A percentile compares a stretch with the other conserved stretches of the same genome.
Evolutionary conservation across 805 yeast genomes (phyloP).

Genomic region (Debaryomyces prosopidis): DNA sequence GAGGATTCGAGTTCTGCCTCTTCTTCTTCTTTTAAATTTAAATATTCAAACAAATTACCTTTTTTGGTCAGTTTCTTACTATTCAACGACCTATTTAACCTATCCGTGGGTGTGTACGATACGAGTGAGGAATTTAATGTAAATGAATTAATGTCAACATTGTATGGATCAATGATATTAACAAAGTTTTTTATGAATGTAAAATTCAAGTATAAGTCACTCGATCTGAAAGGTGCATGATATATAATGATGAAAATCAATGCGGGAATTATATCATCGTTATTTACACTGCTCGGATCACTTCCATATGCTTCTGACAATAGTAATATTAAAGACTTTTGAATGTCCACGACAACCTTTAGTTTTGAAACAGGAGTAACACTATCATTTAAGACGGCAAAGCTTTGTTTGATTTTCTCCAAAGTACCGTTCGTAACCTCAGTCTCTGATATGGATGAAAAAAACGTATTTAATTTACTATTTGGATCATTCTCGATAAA

Average conservation of each 20-base stretch:
- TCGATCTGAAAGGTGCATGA: slow-evolving; percentile 18
- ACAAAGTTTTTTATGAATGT: slow-evolving; percentile 37
- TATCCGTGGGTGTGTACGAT: slow-evolving; percentile 21
- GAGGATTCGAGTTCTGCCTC: slow-evolving; percentile 6
- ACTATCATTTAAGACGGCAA: slow-evolving; percentile 15
- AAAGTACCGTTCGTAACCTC: slow-evolving; percentile 8
- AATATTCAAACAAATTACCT: slow-evolving; percentile 27
- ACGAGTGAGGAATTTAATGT: slow-evolving; percentile 8
- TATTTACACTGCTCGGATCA: slow-evolving; percentile 28
- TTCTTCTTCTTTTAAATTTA: slow-evolving; percentile 25
- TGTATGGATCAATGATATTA: slow-evolving; percentile 32
- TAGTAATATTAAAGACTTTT: slow-evolving; percentile 26
- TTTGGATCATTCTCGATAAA: slow-evolving; percentile 26
- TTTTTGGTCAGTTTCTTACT: slow-evolving; percentile 13
- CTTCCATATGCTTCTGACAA: slow-evolving; percentile 16
- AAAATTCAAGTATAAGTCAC: slow-evolving; percentile 37
- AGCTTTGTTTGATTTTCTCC: slow-evolving; percentile 15
- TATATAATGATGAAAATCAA: slow-evolving; percentile 37
- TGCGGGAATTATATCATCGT: slow-evolving; percentile 41
- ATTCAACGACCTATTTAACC: slow-evolving; percentile 10
- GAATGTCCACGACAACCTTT: slow-evolving; percentile 27
- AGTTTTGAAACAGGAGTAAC: slow-evolving; percentile 37
- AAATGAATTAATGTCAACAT: slow-evolving; percentile 18
- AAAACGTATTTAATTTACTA: slow-evolving; percentile 12
- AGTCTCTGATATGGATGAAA: slow-evolving; percentile 15